These are phyloP conservation scores for Simmondsia chinensis DNA, from an alignment of 148 eudicot genomes.

Conservation along the genomic window DNA sequence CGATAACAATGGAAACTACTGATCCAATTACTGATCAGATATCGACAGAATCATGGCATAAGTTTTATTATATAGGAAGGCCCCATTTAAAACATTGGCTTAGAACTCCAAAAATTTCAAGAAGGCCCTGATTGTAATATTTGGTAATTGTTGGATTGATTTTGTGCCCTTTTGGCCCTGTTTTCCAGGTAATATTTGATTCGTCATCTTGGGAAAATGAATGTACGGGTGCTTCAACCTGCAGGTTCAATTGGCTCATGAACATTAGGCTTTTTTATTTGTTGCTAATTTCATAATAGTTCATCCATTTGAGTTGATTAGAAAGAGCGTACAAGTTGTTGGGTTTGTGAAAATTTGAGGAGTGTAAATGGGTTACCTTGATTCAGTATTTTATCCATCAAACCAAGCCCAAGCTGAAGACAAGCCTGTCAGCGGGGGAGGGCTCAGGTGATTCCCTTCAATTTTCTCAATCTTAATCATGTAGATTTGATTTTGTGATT, in stretches of 20 bases:
- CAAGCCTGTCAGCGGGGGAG: conserved; percentile 78
- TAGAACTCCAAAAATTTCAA: too few species aligned
- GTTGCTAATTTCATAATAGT: conserved; percentile 5
- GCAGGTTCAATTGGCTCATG: conserved; percentile 22
- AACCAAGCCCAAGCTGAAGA: conserved; percentile 55
- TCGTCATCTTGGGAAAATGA: conserved; percentile 18
- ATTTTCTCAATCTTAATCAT: not conserved
- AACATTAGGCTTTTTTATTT: conserved; percentile 12
- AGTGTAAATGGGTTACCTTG: conserved; percentile 91
- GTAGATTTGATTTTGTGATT: conserved; percentile 5
- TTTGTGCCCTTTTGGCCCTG: too few species aligned
- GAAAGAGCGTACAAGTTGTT: conserved; percentile 14
- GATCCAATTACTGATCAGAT: too few species aligned
- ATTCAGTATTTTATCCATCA: conserved; percentile 62
- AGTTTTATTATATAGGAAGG: too few species aligned
- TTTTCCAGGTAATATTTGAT: conserved; percentile 21
- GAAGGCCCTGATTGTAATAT: too few species aligned
- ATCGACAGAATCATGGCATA: too few species aligned
- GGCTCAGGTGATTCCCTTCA: conserved; percentile 46
- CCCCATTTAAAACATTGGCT: too few species aligned
- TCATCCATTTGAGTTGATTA: conserved; percentile 14
- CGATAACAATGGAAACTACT: too few species aligned
- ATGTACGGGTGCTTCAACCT: conserved; percentile 17
- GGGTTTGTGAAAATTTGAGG: conserved; percentile 24
- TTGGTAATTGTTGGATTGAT: too few species aligned